phyloP scores from a whole-genome alignment of 129 eudicot genomes.

The Scalesia atractyloides region DNA sequence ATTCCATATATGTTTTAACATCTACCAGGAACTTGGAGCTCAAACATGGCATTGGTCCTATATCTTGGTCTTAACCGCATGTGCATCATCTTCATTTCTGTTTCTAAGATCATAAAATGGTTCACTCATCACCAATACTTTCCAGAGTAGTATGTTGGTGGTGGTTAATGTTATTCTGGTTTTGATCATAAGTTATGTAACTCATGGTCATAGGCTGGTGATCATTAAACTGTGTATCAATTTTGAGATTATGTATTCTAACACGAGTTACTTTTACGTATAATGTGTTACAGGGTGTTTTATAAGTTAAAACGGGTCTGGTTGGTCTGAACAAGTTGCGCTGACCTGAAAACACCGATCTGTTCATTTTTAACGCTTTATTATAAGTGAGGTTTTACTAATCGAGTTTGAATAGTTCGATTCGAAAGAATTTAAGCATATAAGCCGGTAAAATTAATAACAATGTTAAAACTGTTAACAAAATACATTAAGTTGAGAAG shows the following conservation, averaged over 20 bases:
- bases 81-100: slow-evolving; percentile 39
- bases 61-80: slow-evolving; percentile 41
- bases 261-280: background rate
- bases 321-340: background rate
- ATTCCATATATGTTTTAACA: background rate
- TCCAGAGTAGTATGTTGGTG: slow-evolving; percentile 1
- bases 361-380: too few species aligned
- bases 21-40: slow-evolving; percentile 50
- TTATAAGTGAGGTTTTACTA: too few species aligned
- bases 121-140: slow-evolving; percentile 14
- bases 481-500: background rate
- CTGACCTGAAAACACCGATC: background rate
- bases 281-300: background rate
- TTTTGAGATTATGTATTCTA: slow-evolving; percentile 23
- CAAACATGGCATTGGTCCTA: slow-evolving; percentile 40
- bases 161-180: slow-evolving; percentile 20
- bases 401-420: too few species aligned
- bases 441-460: too few species aligned
- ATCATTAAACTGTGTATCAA: slow-evolving; percentile 9
- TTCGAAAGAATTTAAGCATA: too few species aligned
- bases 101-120: slow-evolving; percentile 28
- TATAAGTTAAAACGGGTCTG: background rate
- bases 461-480: too few species aligned
- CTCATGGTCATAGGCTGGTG: slow-evolving; percentile 12
- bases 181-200: slow-evolving; percentile 28